Evolutionary conservation across 495 filamentous ascomycete genomes (phyloP), one percentile per base, ranked within the genome.

Genomic region (Lentithecium fluviatile): DNA sequence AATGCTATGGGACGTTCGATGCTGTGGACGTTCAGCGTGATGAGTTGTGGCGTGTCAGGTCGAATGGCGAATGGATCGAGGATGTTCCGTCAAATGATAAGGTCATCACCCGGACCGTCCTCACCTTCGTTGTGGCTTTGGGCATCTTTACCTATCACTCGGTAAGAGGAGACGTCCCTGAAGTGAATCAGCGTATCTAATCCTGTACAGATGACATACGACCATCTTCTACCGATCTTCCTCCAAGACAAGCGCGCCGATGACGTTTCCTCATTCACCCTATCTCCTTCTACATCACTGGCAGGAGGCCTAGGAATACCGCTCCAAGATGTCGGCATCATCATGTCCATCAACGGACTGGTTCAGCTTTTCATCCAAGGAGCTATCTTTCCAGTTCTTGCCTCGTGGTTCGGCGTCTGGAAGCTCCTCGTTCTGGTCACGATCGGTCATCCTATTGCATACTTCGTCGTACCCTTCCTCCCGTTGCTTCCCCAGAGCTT

Each of bases 71-170:
- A 4, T 65, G 56, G 56, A 32, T 52, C 11, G 62, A 65, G 36
- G 32, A 50, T 38, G 21, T 23, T 10, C 45, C 62, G 2, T 65
- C 66, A 8, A 50, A 49, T 21, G 38, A 72, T 54, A 83, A 77
- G 58, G 77, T 85, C 34, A 88, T 90, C 58, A 86, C 80, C 19
- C 81, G 82, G 71, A 77, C 77, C 17, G 84, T 91, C 38, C 76
- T 83, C 60, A 85, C 87, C 77, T 79, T 93, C 5, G 81, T 90
- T 17, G 53, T 87, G 19, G 83, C 89, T 4, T 76, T 94, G 25
- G 85, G 86, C 5, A 89, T 94, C 59, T 94, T 91, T 74, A 91
- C 88, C 0, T 93, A 92, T 59, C 89, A 93, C 68, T 88, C 84
- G 6, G 63, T 66, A 61, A 66, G 63, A 38, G 11, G 8, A 38